Evolutionary conservation across 352 stramenopile species (phyloP).

Genomic region (Nothophytophthora sp.): DNA sequence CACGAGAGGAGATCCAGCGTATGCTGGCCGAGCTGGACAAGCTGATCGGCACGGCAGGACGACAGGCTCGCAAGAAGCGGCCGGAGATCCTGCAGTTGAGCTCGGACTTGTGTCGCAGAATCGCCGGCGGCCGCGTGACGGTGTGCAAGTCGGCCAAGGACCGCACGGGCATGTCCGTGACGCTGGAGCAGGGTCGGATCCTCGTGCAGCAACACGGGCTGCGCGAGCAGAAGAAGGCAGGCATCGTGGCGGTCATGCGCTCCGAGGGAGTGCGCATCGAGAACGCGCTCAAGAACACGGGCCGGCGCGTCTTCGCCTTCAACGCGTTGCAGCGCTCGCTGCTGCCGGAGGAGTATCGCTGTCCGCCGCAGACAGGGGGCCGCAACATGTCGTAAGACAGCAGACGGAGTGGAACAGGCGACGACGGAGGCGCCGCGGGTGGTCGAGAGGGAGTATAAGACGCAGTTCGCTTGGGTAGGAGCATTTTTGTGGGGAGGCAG

Average conservation of each 20-base stretch:
- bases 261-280: constrained; percentile 85
- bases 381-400: constrained; percentile 73
- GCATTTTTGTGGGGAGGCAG: constrained; percentile 13
- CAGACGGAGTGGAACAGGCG: constrained; percentile 1
- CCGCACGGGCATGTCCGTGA: constrained; percentile 97
- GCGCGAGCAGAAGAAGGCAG: constrained; percentile 70
- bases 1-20: constrained; percentile 57
- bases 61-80: constrained; percentile 80
- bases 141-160: constrained; percentile 99
- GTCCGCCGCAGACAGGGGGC: constrained; percentile 74
- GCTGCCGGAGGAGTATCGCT: constrained; percentile 83
- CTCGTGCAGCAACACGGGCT: constrained; percentile 78
- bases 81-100: constrained; percentile 86
- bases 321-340: constrained; percentile 84
- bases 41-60: constrained; percentile 59
- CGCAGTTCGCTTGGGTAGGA: constrained; percentile 19
- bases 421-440: constrained; percentile 1
- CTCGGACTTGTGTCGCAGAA: constrained; percentile 73
- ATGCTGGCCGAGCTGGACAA: constrained; percentile 68
- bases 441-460: constrained; percentile 24
- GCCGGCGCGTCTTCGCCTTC: constrained; percentile 81
- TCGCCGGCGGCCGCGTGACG: constrained; percentile 91
- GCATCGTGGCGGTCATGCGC: constrained; percentile 82
- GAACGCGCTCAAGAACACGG: constrained; percentile 86
- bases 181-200: constrained; percentile 92